These are phyloP conservation scores for Corrigiola litoralis DNA, from an alignment of 179 eudicot species.

Conservation along the genomic window DNA sequence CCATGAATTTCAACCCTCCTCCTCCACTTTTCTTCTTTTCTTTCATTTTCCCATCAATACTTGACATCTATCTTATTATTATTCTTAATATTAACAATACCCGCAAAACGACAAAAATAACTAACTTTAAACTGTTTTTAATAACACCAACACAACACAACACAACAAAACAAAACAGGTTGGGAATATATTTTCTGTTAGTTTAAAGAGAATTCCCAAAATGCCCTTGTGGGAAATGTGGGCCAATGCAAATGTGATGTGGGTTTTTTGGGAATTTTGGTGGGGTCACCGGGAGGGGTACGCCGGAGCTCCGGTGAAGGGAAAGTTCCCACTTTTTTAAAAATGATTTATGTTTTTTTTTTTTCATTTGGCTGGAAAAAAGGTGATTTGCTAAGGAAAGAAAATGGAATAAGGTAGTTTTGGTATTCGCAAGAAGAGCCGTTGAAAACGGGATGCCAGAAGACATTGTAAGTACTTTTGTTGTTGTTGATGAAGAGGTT, in stretches of 20 bases:
- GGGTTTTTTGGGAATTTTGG: conserved; percentile 14
- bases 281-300: conserved; percentile 11
- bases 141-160: neutral
- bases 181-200: neutral
- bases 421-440: conserved; percentile 15
- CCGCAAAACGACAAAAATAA: neutral
- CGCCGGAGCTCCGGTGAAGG: conserved; percentile 4
- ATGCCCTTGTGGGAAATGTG: neutral
- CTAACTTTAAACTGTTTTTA: neutral
- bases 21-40: conserved; percentile 21
- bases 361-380: too few relatives aligned
- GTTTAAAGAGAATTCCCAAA: neutral
- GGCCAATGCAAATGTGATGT: neutral
- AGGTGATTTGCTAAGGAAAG: neutral
- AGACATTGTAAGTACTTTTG: too few relatives aligned
- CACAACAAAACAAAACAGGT: neutral
- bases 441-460: conserved; percentile 24
- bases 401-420: neutral
- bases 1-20: conserved; percentile 43
- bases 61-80: conserved; percentile 13
- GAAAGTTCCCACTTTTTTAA: neutral
- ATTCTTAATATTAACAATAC: neutral
- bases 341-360: neutral
- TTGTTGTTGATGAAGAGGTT: too few relatives aligned
- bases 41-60: conserved; percentile 24